Evolutionary conservation across 768 basidiomycete genomes (phyloP), one percentile per base, ranked within the genome.

Genomic region (Agrocybe pediades): DNA sequence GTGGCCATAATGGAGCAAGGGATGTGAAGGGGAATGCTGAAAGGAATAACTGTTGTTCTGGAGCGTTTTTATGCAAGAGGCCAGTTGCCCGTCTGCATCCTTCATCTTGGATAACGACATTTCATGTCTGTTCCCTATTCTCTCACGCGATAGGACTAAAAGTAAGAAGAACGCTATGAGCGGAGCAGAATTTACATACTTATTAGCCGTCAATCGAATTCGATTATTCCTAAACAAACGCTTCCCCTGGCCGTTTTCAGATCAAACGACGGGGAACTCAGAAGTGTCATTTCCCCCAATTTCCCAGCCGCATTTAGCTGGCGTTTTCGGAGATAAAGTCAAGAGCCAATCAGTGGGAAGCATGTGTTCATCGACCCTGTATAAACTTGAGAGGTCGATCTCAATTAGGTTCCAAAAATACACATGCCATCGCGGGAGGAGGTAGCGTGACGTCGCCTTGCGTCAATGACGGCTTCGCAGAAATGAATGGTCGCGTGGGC

Each of bases 1-100:
- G 50, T 51, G 55, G 68, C 51, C 74, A 79, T 76, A 27, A 63
- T 62, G 53, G 41, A 6, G 21, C 9, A 36, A 13, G 6, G 11
- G 11, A 13, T 36, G 33, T 5, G 33, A 13, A n/a, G 33, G 13
- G 33, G 33, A n/a, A 15, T n/a, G 11, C 11, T 36, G 33, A n/a
- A 36, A 30, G n/a, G 33, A n/a, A n/a, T 36, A 15, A n/a, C 33
- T 30, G 11, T n/a, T 36, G 13, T 36, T 11, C 33, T 4, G 13
- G 3, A 4, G 33, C 5, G 13, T 36, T 36, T 36, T 36, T 36
- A 36, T 36, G 33, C n/a, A 36, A n/a, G 13, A 15, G 33, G 6
- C 33, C 4, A 36, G 11, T 13, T 36, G 33, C 11, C 3, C 33
- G n/a, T 11, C 13, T 36, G 33, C 45, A 53, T 17, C 55, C 54